Evolutionary conservation across 768 basidiomycete genomes (phyloP).

Genomic region (Mycena chlorophos): DNA sequence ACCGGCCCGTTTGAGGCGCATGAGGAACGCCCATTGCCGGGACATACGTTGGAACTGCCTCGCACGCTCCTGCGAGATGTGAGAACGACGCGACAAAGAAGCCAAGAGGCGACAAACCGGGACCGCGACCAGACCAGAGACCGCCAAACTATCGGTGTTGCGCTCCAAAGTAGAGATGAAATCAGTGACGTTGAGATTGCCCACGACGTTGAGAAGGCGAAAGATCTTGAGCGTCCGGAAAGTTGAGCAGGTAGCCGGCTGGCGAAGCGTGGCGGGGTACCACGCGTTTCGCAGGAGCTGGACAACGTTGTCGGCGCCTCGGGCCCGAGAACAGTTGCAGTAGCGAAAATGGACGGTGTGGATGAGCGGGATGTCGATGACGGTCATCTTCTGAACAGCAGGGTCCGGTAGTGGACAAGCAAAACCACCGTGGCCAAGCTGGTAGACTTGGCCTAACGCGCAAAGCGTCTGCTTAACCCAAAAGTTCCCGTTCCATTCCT

Average conservation of each 20-base stretch:
- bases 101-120: neutral
- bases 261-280: conserved; percentile 15
- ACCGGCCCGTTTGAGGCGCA: conserved; percentile 5
- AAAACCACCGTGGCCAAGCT: conserved; percentile 19
- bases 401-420: conserved; percentile 2
- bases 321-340: conserved; percentile 8
- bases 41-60: conserved; percentile 10
- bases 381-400: neutral
- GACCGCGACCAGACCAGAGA: neutral
- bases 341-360: conserved; percentile 9
- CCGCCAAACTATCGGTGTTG: neutral
- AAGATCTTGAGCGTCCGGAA: conserved; percentile 10
- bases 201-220: conserved; percentile 18
- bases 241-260: conserved; percentile 13
- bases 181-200: conserved; percentile 3
- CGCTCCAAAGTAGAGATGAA: conserved; percentile 7
- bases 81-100: neutral
- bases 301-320: neutral
- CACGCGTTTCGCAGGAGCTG: conserved; percentile 9
- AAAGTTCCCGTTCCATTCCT: conserved; percentile 17
- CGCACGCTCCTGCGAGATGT: conserved; percentile 8
- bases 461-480: conserved; percentile 2
- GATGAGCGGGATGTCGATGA: conserved; percentile 13
- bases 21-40: conserved; percentile 2
- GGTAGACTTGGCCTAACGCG: conserved; percentile 9